Base-by-base conservation (phyloP, 768 basidiomycete species). In the Naematelia aurantialba region DNA sequence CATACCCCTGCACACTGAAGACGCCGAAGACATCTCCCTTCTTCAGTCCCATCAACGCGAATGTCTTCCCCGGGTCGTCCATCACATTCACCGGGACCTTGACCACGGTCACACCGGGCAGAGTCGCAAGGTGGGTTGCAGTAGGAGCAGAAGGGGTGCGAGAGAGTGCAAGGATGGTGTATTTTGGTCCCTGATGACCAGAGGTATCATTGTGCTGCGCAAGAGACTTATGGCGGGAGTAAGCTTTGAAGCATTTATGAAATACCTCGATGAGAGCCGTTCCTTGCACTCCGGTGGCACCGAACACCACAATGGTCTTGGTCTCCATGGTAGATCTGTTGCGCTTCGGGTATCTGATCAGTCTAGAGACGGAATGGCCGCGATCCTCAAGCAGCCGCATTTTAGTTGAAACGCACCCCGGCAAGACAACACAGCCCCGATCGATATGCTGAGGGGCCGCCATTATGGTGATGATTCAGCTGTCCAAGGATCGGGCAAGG, bases 1-100 rank as follows among this genome's bases (percentile, higher is more conserved):
- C 66, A 44, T 67, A 67, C 1, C 66, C 62, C 45, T 67, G 66
- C 8, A 60, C 55, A 45, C 66, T 67, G 30, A 63, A 61, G 14
- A 63, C 62, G 2, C 62, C 66, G 54, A 61, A 55, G 17, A 67
- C 57, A 3, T 30, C 52, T 19, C 66, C 66, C 39, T 63, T 60
- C 12, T 26, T 13, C 17, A 59, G 19, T 4, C 55, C 59, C 22
- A 50, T 19, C 10, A 21, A 54, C 13, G 48, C 50, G 22, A 67
- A 53, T 2, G 60, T 62, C 42, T 61, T 59, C 2, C 2, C 49
- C n/a, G 66, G 66, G 29, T 63, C 60, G 19, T 67, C 66, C 66
- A 67, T 67, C 19, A 50, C 50, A 30, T 63, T 53, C 12, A 13
- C 42, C 2, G 54, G 22, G 17, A 61, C 63, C 49, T 67, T 39